Conservation (phyloP, 2,329 filamentous ascomycete species). For the Exophiala viscosa region DNA sequence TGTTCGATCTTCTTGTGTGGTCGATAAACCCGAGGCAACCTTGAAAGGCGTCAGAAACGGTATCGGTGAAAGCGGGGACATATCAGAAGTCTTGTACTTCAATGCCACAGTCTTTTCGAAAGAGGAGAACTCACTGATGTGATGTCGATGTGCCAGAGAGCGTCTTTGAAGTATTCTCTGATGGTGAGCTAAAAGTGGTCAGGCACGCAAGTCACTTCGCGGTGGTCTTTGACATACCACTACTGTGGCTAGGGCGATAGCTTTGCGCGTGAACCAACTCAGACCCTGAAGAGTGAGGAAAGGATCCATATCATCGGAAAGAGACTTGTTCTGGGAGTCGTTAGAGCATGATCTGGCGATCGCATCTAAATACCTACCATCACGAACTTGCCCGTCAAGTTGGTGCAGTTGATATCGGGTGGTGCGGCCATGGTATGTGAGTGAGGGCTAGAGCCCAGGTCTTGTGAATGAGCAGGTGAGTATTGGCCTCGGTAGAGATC, state of each 20-base stretch:
- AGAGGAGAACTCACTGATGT: too few species aligned
- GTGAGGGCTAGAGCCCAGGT: background rate
- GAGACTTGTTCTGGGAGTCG: conserved; percentile 62
- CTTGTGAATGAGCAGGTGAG: too few species aligned
- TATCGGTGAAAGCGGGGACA: too few species aligned
- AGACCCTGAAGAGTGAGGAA: conserved; percentile 65
- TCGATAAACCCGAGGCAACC: conserved; percentile 67
- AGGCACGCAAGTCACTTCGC: conserved; percentile 58
- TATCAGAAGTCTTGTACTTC: too few species aligned
- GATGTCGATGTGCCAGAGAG: conserved; percentile 63
- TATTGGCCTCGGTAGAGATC: background rate
- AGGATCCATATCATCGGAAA: conserved; percentile 66
- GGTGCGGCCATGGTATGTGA: conserved; percentile 65
- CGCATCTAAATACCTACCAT: conserved; percentile 53
- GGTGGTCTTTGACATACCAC: conserved; percentile 36
- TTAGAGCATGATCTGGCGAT: background rate
- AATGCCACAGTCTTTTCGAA: too few species aligned
- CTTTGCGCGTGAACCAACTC: conserved; percentile 68
- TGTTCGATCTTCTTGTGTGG: conserved; percentile 57
- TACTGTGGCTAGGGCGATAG: conserved; percentile 65
- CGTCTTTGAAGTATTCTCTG: conserved; percentile 45
- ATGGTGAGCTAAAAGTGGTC: conserved; percentile 21
- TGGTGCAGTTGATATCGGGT: conserved; percentile 59
- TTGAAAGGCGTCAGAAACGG: too few species aligned
- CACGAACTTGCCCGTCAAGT: conserved; percentile 66